Conservation (phyloP, 352 stramenopile species). For the Elongisporangium prolatum region DNA sequence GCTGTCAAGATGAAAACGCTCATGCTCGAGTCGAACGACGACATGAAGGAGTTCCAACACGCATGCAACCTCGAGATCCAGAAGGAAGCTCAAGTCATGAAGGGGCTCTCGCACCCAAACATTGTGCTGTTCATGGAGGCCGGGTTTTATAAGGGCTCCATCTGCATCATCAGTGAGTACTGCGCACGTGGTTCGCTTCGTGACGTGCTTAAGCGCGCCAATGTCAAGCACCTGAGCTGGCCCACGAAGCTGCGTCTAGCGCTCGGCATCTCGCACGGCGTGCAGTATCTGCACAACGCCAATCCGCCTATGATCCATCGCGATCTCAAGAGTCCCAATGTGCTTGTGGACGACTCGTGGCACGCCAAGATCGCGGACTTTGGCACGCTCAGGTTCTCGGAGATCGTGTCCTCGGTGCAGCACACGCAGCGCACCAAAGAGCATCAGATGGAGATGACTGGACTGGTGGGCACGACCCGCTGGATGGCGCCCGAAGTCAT, state of each 20-base stretch:
- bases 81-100: constrained; percentile 78
- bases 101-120: constrained; percentile 75
- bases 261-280: constrained; percentile 75
- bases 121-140: constrained; percentile 89
- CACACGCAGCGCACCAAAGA: constrained; percentile 23
- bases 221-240: constrained; percentile 73
- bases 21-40: constrained; percentile 55
- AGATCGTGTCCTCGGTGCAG: constrained; percentile 77
- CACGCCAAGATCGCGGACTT: constrained; percentile 91
- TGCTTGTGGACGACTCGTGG: constrained; percentile 87
- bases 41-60: constrained; percentile 71
- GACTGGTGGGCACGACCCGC: constrained; percentile 81
- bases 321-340: constrained; percentile 89
- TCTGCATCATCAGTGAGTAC: constrained; percentile 96
- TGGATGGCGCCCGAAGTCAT: constrained; percentile 91
- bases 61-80: constrained; percentile 85
- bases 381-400: constrained; percentile 78
- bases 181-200: constrained; percentile 93
- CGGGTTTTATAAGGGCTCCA: constrained; percentile 78
- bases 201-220: constrained; percentile 87
- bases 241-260: constrained; percentile 75
- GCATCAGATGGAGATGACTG: constrained; percentile 69
- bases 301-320: constrained; percentile 89
- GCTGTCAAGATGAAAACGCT: constrained; percentile 93
- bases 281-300: constrained; percentile 89